Percentiles rank a stretch among this genome's conserved stretches.
Conservation (phyloP, 257 asterid genomes). For the Marsdenia floribunda region DNA sequence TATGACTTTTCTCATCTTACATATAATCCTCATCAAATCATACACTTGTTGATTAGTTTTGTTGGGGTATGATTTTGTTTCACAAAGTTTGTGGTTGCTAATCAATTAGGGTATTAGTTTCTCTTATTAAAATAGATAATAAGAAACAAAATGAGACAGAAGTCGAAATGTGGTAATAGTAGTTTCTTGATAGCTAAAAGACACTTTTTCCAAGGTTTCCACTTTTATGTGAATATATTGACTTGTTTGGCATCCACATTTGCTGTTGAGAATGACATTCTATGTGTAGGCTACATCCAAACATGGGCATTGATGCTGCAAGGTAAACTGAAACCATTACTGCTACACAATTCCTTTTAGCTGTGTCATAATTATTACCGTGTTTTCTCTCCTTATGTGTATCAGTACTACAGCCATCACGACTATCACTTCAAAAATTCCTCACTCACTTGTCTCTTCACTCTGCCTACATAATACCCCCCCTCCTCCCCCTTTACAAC, state of each 20-base stretch:
- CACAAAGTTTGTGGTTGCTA: neutral
- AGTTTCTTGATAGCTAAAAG: neutral
- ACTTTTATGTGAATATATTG: neutral
- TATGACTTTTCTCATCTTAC: neutral
- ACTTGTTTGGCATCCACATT: neutral
- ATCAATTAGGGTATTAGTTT: neutral
- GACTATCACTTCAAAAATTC: conserved; percentile 1
- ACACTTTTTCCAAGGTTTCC: neutral
- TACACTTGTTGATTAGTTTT: neutral
- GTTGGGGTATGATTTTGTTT: neutral
- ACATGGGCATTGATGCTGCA: conserved; percentile 6
- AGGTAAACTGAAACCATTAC: conserved; percentile 1
- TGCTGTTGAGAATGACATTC: conserved; percentile 6
- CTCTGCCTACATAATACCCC: neutral
- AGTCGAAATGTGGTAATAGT: neutral
- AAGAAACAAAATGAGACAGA: neutral
- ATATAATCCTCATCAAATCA: neutral
- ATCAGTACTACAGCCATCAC: neutral
- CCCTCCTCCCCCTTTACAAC: neutral
- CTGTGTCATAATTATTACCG: conserved; percentile 10
- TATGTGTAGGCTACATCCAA: conserved; percentile 21
- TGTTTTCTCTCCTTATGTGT: neutral
- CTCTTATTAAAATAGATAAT: neutral
- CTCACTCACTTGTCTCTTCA: conserved; percentile 9
- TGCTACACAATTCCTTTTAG: conserved; percentile 7